Percentiles rank a stretch among this genome's conserved stretches.
phyloP scores from a whole-genome alignment of 2,329 filamentous ascomycete genomes.

The Colletotrichum australisinense region DNA sequence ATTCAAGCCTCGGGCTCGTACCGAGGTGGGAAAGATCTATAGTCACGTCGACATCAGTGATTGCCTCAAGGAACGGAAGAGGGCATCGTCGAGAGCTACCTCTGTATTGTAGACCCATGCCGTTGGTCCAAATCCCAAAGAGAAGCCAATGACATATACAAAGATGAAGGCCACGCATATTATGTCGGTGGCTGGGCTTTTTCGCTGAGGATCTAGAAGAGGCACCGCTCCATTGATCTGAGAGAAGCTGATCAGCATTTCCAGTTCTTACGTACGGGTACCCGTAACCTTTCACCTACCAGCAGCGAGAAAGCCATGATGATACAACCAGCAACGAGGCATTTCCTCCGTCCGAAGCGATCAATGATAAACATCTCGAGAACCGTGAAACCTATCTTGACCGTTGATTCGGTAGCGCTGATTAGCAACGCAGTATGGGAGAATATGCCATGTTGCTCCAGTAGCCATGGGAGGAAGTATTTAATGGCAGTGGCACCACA shows the following conservation, averaged over 20 bases:
- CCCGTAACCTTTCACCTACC: slow-evolving; percentile 47
- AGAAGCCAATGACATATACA: slow-evolving; percentile 68
- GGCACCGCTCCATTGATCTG: slow-evolving; percentile 67
- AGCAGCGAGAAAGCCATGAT: slow-evolving; percentile 66
- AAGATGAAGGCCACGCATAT: slow-evolving; percentile 67
- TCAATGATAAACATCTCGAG: slow-evolving; percentile 69
- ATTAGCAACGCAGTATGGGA: slow-evolving; percentile 62
- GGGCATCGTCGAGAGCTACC: slow-evolving; percentile 44
- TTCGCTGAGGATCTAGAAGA: slow-evolving; percentile 60
- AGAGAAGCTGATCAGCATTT: neutral
- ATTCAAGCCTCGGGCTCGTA: slow-evolving; percentile 67
- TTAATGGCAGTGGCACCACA: slow-evolving; percentile 71
- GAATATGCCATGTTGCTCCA: slow-evolving; percentile 61
- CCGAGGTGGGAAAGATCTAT: slow-evolving; percentile 68
- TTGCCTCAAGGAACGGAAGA: neutral
- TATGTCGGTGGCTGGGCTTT: slow-evolving; percentile 59
- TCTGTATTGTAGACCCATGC: slow-evolving; percentile 71
- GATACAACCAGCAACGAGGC: slow-evolving; percentile 59
- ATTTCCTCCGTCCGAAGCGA: slow-evolving; percentile 59
- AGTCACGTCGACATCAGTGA: neutral
- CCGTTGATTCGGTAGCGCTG: slow-evolving; percentile 66
- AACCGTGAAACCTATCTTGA: slow-evolving; percentile 67
- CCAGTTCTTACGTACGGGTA: no score
- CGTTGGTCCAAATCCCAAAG: slow-evolving; percentile 66
- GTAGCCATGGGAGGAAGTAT: slow-evolving; percentile 67